Evolutionary conservation across 495 filamentous ascomycete genomes (phyloP).

Genomic region (Chaetomium tenue): DNA sequence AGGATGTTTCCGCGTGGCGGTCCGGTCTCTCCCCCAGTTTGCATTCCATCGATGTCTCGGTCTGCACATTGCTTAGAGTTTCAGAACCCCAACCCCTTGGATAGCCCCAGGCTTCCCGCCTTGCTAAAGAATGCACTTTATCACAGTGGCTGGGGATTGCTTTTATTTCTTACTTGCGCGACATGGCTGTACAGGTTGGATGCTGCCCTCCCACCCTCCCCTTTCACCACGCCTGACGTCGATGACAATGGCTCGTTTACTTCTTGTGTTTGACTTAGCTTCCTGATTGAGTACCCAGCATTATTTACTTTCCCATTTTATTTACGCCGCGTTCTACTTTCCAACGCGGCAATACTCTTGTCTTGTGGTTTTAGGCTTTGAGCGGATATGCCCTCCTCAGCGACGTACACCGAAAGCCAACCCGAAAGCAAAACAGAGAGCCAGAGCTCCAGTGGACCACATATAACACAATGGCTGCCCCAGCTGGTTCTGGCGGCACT

Average conservation of each 20-base stretch:
- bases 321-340: neutral
- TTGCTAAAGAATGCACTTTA: slow-evolving; percentile 5
- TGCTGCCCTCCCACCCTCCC: neutral
- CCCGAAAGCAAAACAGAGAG: slow-evolving; percentile 13
- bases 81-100: neutral
- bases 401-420: slow-evolving; percentile 16
- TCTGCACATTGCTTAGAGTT: neutral
- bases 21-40: no score
- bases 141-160: slow-evolving; percentile 19
- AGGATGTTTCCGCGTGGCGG: slow-evolving; percentile 1
- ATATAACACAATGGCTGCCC: slow-evolving; percentile 12
- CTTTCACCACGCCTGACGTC: neutral
- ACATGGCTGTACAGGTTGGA: neutral
- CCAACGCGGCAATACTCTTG: neutral
- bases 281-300: neutral
- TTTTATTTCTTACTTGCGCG: neutral
- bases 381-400: slow-evolving; percentile 10
- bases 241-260: neutral
- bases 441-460: slow-evolving; percentile 13
- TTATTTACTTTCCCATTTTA: neutral
- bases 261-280: neutral
- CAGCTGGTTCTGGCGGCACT: slow-evolving; percentile 16
- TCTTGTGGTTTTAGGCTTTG: neutral
- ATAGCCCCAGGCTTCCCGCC: neutral
- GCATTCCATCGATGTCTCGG: slow-evolving; percentile 2